Percentiles rank a stretch among this genome's conserved stretches.
phyloP scores from a whole-genome alignment of 2,329 filamentous ascomycete species.

The Alternaria triticina region DNA sequence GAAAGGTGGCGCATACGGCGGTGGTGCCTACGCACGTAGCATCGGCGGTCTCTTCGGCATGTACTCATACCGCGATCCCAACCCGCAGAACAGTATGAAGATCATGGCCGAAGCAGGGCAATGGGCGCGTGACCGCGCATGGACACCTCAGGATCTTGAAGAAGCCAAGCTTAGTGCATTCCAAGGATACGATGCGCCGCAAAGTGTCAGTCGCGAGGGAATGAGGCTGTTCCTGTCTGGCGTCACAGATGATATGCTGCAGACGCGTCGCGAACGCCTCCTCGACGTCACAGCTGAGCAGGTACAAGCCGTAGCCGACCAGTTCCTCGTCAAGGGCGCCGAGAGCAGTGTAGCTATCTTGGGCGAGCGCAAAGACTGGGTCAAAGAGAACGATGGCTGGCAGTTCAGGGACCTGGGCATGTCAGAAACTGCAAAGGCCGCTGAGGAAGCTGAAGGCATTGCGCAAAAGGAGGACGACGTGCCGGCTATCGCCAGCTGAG shows the following conservation, averaged over 20 bases:
- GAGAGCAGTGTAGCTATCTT: slow-evolving; percentile 74
- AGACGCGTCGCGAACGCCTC: slow-evolving; percentile 80
- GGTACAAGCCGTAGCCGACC: slow-evolving; percentile 80
- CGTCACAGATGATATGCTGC: slow-evolving; percentile 87
- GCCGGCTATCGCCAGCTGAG: slow-evolving; percentile 14
- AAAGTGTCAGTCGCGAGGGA: slow-evolving; percentile 85
- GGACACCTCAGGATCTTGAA: slow-evolving; percentile 85
- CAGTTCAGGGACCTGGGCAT: slow-evolving; percentile 76
- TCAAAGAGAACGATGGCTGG: slow-evolving; percentile 69
- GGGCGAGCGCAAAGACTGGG: slow-evolving; percentile 83
- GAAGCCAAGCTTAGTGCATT: slow-evolving; percentile 97
- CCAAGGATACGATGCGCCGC: slow-evolving; percentile 87
- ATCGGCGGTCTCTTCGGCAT: slow-evolving; percentile 89
- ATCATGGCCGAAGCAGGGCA: slow-evolving; percentile 83
- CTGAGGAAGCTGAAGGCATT: slow-evolving; percentile 26
- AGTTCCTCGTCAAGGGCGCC: slow-evolving; percentile 75
- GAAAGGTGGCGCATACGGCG: slow-evolving; percentile 95
- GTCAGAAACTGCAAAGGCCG: slow-evolving; percentile 22
- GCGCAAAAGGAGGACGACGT: slow-evolving; percentile 26
- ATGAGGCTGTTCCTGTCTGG: slow-evolving; percentile 85
- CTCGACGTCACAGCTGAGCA: slow-evolving; percentile 84
- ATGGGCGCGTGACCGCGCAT: slow-evolving; percentile 82
- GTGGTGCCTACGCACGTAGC: slow-evolving; percentile 81
- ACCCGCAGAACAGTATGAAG: slow-evolving; percentile 83
- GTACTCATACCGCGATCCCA: slow-evolving; percentile 96